These are phyloP conservation scores for Sanguinoderma infundibulare DNA, from an alignment of 1,284 basidiomycete genomes.

Conservation along the genomic window DNA sequence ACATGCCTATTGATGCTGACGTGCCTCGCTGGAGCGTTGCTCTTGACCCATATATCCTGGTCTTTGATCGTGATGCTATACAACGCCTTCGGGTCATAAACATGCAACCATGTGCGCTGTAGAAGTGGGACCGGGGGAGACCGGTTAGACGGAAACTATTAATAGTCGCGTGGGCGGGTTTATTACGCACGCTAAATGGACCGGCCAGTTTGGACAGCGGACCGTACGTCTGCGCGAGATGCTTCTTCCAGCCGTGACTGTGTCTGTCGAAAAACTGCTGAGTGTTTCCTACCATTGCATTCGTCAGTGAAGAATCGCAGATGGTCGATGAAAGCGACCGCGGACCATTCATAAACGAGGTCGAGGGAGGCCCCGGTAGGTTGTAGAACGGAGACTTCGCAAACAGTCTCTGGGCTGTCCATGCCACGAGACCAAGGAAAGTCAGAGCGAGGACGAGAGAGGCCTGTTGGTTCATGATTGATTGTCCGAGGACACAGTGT, in stretches of 20 bases:
- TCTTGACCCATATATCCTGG: slow-evolving; percentile 24
- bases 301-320: neutral
- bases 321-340: neutral
- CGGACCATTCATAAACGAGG: neutral
- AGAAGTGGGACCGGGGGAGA: neutral
- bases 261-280: slow-evolving; percentile 16
- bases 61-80: slow-evolving; percentile 24
- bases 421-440: neutral
- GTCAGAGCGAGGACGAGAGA: neutral
- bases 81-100: slow-evolving; percentile 19
- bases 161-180: neutral
- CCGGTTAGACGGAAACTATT: neutral
- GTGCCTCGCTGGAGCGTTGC: neutral
- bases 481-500: neutral
- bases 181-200: slow-evolving; percentile 18
- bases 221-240: slow-evolving; percentile 18
- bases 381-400: neutral
- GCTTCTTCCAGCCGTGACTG: slow-evolving; percentile 23
- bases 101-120: slow-evolving; percentile 6
- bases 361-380: neutral
- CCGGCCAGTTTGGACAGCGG: slow-evolving; percentile 20
- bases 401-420: neutral
- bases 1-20: neutral
- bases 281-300: slow-evolving; percentile 10
- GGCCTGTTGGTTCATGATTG: neutral